Evolutionary conservation across 495 filamentous ascomycete species (phyloP), one percentile per base, ranked within the genome.

Genomic region (Cladorrhinum samala): DNA sequence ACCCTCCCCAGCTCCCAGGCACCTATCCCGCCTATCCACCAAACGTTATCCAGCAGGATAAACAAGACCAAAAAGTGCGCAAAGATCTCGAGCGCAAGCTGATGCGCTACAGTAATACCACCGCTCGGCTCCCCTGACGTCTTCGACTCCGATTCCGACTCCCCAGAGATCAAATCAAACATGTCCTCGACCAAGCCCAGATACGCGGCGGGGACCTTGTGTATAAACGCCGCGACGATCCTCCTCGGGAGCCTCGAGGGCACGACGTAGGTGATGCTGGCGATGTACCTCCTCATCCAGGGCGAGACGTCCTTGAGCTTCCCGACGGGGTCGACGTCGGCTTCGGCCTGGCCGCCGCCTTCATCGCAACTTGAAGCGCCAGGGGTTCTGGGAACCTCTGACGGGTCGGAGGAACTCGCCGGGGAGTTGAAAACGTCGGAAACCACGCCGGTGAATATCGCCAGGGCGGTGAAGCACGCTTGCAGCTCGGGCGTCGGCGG

Each of bases 51-150:
- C 30, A 75, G 46, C 40, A 75, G 47, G 33, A 75, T 57, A 4
- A 77, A 63, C 7, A 75, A 50, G n/a, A 74, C 72, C 16, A 73
- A 55, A 68, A 68, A 76, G 42, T 74, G 69, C 2, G 68, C 62
- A 51, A 76, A 74, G 36, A 74, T 72, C 5, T 74, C 71, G n/a
- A 74, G 21, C 0, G 70, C 72, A 2, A 73, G 58, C 23, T 68
- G 60, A 19, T 62, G 57, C 17, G 51, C 49, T 14, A 23, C 19
- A 21, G 17, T 19, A 3, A 45, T 9, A 0, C 13, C 2, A 21
- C n/a, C n/a, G n/a, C n/a, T n/a, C n/a, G n/a, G n/a, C n/a, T n/a
- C n/a, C n/a, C n/a, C n/a, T n/a, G n/a, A n/a, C n/a, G n/a, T n/a
- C n/a, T n/a, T n/a, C n/a, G n/a, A n/a, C n/a, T n/a, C n/a, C n/a